Conservation (phyloP, 225 moss, liverwort and hornwort species). For the Ulota crispa region DNA sequence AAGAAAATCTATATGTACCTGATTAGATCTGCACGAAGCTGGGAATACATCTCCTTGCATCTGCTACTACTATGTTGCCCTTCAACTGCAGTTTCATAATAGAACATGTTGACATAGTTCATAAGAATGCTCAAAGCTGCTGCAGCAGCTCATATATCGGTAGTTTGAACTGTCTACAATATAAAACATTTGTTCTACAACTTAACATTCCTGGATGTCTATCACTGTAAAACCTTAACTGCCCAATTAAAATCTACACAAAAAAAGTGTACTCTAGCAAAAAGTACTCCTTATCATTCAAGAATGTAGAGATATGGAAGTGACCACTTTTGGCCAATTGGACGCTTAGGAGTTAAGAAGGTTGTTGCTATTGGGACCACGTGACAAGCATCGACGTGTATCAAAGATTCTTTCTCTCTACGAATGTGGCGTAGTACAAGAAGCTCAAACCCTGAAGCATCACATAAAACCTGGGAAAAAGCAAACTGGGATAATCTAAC, state of each 20-base stretch:
- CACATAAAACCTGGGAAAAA: background rate
- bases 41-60: slow-evolving; percentile 38
- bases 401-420: background rate
- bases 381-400: background rate
- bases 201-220: background rate
- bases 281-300: background rate
- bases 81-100: slow-evolving; percentile 29
- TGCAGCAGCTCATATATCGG: background rate
- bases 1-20: slow-evolving; percentile 23
- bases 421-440: background rate
- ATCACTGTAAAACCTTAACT: background rate
- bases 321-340: background rate
- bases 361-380: background rate
- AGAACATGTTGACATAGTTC: background rate
- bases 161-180: background rate
- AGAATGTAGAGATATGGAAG: background rate
- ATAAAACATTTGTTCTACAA: background rate
- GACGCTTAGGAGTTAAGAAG: background rate
- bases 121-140: background rate
- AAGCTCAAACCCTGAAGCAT: background rate
- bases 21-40: slow-evolving; percentile 45
- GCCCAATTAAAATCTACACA: background rate
- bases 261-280: background rate
- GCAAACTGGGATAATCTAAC: background rate
- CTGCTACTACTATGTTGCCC: slow-evolving; percentile 26